phyloP scores from a whole-genome alignment of 1,284 basidiomycete genomes.

The Stygiomarasmius scandens region DNA sequence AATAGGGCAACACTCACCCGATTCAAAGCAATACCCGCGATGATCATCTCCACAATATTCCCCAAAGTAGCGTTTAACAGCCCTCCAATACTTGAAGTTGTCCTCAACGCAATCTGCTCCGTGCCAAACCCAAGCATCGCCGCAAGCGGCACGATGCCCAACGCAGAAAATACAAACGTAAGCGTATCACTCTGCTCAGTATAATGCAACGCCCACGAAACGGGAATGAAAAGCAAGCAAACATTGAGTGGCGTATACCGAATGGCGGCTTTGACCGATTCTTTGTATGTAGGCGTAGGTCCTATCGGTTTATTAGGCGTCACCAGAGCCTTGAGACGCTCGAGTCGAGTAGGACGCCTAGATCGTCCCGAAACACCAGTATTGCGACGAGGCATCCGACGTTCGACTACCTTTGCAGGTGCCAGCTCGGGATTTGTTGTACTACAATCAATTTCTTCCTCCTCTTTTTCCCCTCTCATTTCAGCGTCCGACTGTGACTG shows the following conservation, averaged over 20 bases:
- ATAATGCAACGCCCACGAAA: conserved; percentile 62
- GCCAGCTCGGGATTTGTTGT: neutral
- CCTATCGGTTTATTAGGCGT: conserved; percentile 35
- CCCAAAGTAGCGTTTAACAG: conserved; percentile 66
- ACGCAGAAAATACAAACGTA: conserved; percentile 53
- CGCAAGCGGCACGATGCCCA: conserved; percentile 54
- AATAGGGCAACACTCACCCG: conserved; percentile 29
- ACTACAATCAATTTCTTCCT: neutral
- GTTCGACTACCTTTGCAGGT: neutral
- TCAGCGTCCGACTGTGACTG: conserved; percentile 29
- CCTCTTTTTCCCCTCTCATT: conserved; percentile 24
- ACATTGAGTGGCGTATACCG: conserved; percentile 49
- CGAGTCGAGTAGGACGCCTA: neutral
- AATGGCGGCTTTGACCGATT: conserved; percentile 38
- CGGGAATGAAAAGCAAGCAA: conserved; percentile 53
- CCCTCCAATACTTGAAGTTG: conserved; percentile 60
- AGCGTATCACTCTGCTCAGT: conserved; percentile 52
- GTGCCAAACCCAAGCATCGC: conserved; percentile 67
- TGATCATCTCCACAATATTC: conserved; percentile 58
- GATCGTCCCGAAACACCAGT: neutral
- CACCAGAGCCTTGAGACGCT: conserved; percentile 37
- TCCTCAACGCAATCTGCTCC: conserved; percentile 62
- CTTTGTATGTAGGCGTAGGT: conserved; percentile 37
- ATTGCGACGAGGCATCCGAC: neutral
- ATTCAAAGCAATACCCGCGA: conserved; percentile 45